These are phyloP conservation scores for Russula virescens DNA, from an alignment of 768 basidiomycete genomes.

Conservation along the genomic window DNA sequence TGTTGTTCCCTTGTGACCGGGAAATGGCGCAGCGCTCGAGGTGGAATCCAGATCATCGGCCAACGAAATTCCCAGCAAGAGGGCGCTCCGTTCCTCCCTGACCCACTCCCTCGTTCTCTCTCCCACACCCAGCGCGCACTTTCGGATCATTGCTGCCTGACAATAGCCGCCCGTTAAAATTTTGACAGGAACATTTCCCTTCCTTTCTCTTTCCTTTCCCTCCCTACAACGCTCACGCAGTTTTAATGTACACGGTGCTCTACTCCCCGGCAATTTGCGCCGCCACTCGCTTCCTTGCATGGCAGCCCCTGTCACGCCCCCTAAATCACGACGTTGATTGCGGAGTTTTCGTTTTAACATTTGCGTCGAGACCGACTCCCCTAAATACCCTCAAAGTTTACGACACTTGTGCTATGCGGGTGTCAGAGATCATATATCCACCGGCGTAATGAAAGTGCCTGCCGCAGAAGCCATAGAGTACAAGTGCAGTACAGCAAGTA, in stretches of 20 bases:
- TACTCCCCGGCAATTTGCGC: constrained; percentile 7
- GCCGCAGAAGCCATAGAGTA: not conserved
- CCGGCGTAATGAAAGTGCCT: not conserved
- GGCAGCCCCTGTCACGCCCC: not conserved
- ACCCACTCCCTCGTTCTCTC: constrained; percentile 7
- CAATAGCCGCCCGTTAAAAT: constrained; percentile 1
- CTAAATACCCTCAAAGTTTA: not conserved
- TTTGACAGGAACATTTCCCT: constrained; percentile 1
- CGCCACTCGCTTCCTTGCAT: not conserved
- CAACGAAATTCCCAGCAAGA: constrained; percentile 12
- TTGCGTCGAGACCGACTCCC: not conserved
- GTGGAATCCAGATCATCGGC: constrained; percentile 6
- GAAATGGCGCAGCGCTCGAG: constrained; percentile 5
- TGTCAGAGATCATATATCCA: not conserved
- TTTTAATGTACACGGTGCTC: not conserved
- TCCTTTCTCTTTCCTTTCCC: not conserved
- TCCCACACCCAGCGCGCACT: not conserved
- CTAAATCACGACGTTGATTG: not conserved
- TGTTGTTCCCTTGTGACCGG: constrained; percentile 9
- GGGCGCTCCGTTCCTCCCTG: constrained; percentile 18
- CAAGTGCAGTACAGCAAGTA: no score
- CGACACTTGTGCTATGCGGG: no score
- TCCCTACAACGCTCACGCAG: no score
- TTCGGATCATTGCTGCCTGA: not conserved
- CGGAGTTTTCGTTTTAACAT: no score